These are phyloP conservation scores for Suillus discolor DNA, from an alignment of 768 basidiomycete species.

Conservation along the genomic window DNA sequence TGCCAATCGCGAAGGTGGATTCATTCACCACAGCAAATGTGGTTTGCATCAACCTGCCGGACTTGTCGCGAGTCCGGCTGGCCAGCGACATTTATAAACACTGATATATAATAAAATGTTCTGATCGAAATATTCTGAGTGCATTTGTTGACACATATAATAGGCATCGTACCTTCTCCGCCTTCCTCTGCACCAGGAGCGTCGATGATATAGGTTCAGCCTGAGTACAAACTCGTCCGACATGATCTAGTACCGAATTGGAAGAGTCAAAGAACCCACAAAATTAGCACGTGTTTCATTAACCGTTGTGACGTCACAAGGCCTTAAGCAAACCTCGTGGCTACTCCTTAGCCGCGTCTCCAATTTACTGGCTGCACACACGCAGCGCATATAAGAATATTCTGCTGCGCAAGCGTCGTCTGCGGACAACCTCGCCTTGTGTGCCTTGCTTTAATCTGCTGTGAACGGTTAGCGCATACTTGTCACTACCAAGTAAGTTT, in stretches of 20 bases:
- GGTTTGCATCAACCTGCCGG: not conserved
- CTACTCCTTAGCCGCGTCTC: not conserved
- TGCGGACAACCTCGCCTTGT: conserved; percentile 7
- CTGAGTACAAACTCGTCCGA: not conserved
- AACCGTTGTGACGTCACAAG: conserved; percentile 3
- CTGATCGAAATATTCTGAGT: not conserved
- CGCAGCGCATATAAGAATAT: conserved; percentile 3
- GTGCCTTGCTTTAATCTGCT: conserved; percentile 9
- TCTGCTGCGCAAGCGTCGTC: conserved; percentile 6
- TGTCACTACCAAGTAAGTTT: conserved; percentile 3
- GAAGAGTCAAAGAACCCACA: not conserved
- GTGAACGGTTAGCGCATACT: conserved; percentile 3
- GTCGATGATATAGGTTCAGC: not conserved
- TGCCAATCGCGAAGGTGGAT: not conserved
- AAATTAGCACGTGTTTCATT: conserved; percentile 5
- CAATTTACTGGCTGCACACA: conserved; percentile 8
- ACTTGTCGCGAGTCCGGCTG: not conserved
- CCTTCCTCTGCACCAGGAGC: not conserved
- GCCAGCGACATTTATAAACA: not conserved
- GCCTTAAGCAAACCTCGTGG: conserved; percentile 7
- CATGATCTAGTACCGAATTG: not conserved
- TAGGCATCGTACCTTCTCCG: not conserved
- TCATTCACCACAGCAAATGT: not conserved
- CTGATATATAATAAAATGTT: not conserved
- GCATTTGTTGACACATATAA: not conserved